Conservation (phyloP, 495 filamentous ascomycete genomes). For the Cudoniella acicularis region DNA sequence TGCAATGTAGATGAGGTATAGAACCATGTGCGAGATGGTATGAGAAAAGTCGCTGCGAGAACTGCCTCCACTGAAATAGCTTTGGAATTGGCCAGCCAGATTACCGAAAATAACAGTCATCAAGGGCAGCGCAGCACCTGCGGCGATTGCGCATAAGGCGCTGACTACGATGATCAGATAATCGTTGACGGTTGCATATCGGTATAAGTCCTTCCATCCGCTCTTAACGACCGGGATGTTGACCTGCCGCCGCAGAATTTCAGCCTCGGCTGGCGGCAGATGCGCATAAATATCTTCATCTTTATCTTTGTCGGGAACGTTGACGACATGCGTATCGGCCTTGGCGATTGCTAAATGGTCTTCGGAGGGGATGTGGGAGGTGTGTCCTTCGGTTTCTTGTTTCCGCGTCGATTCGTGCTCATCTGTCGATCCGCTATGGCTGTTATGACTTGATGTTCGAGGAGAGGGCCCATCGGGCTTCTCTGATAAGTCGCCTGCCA, state of each 20-base stretch:
- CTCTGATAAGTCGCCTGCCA: conserved; percentile 27
- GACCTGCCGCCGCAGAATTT: conserved; percentile 68
- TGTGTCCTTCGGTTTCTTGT: conserved; percentile 4
- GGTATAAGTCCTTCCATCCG: conserved; percentile 64
- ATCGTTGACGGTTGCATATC: conserved; percentile 76
- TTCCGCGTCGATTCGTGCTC: conserved; percentile 20
- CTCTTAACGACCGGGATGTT: conserved; percentile 62
- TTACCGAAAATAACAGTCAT: conserved; percentile 87
- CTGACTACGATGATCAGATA: conserved; percentile 66
- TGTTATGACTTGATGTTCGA: conserved; percentile 15
- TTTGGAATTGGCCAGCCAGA: conserved; percentile 67
- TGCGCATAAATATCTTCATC: conserved; percentile 50
- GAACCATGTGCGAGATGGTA: conserved; percentile 59
- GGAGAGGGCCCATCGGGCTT: conserved; percentile 12
- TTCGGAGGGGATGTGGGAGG: not conserved
- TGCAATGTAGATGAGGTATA: conserved; percentile 90
- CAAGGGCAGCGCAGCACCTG: conserved; percentile 76
- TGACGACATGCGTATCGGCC: conserved; percentile 47
- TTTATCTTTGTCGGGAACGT: conserved; percentile 32
- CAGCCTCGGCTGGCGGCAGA: conserved; percentile 59
- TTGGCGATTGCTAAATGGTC: conserved; percentile 32
- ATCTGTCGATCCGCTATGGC: conserved; percentile 20
- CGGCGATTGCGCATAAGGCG: conserved; percentile 65
- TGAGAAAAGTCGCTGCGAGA: conserved; percentile 51
- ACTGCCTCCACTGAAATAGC: conserved; percentile 48